These are phyloP conservation scores for Microthlaspi erraticum DNA, from an alignment of 345 rosid species.

Conservation along the genomic window DNA sequence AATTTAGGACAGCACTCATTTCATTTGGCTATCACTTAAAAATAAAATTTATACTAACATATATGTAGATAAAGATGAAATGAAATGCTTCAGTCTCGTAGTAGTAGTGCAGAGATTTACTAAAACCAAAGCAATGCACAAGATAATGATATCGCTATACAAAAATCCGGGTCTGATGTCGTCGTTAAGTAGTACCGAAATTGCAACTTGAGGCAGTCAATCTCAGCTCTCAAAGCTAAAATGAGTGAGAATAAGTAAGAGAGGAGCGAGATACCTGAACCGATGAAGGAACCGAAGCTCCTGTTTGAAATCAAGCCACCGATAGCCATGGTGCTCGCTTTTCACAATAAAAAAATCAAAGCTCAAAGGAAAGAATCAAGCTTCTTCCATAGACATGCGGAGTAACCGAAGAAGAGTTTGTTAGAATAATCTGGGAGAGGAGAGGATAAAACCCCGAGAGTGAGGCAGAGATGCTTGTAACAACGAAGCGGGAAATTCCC, in stretches of 20 bases:
- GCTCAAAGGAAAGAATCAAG: conserved; percentile 27
- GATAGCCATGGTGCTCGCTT: conserved; percentile 60
- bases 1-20: not conserved
- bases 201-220: not conserved
- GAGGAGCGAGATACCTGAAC: conserved; percentile 55
- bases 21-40: not conserved
- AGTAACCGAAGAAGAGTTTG: conserved; percentile 32
- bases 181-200: not conserved
- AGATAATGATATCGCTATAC: not conserved
- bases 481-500: conserved; percentile 63
- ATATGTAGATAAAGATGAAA: not conserved
- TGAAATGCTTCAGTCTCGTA: not conserved
- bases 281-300: conserved; percentile 59
- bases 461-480: conserved; percentile 13
- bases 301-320: conserved; percentile 78
- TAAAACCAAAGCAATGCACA: conserved; percentile 12
- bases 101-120: not conserved
- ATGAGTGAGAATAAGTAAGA: not conserved
- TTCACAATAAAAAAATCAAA: not conserved
- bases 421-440: conserved; percentile 36
- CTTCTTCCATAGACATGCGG: conserved; percentile 37
- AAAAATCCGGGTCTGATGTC: not conserved
- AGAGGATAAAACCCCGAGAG: conserved; percentile 40
- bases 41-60: too few species aligned
- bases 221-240: not conserved